Evolutionary conservation across 2,329 filamentous ascomycete genomes (phyloP), one percentile per base, ranked within the genome.

Genomic region (Hypoxylon sp.): DNA sequence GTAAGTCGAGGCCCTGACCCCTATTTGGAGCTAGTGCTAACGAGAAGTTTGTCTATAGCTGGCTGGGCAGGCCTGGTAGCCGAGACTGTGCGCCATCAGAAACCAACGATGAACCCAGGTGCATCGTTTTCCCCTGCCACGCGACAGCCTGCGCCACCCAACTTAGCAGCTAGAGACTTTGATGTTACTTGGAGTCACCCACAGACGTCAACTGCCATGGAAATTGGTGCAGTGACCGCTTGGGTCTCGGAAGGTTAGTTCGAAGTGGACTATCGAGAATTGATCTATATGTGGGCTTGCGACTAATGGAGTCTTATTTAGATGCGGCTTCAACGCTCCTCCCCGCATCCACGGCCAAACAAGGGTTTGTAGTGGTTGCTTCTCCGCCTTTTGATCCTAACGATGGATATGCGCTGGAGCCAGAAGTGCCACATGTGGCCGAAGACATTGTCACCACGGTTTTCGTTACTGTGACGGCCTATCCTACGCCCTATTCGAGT

Each of bases 21-120:
- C 17, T 37, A 27, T n/a, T 14, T 17, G 22, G n/a, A n/a, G 44
- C n/a, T 3, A 22, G 31, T 35, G 50, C 65, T 68, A 42, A 68
- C 40, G 11, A 17, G 2, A 22, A 13, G n/a, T 37, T 30, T 46
- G 17, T 42, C 10, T 37, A 13, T 17, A 74, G 73, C 68, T 58
- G 70, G 74, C 14, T 75, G 73, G 74, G 69, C 58, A n/a, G 63
- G 69, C 25, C 30, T 76, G 5, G 42, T 65, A 6, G 54, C 54
- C n/a, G 72, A 72, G 25, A 72, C 72, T 1, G 20, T 63, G 8
- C 35, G 22, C 31, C 68, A 70, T 33, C 14, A 69, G 22, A 13
- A 33, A 1, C 11, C 59, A n/a, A 44, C 51, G 6, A 20, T 37
- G 2, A 6, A 20, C 25, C 25, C 25, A 8, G 40, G 27, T 11